These are phyloP conservation scores for Astrothelium subdiscretum DNA, from an alignment of 495 filamentous ascomycete genomes.

Conservation along the genomic window DNA sequence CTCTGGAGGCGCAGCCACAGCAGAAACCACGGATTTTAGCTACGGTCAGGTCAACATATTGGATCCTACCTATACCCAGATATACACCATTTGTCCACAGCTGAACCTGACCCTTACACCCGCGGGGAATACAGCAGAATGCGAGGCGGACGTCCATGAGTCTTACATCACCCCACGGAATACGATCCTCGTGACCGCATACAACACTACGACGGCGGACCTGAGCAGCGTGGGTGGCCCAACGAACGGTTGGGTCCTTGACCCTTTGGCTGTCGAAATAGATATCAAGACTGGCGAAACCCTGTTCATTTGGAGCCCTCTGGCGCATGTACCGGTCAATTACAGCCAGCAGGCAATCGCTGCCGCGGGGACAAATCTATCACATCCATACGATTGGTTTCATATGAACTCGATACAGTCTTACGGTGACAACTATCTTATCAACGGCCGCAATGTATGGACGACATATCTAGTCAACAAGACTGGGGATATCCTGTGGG, in stretches of 20 bases:
- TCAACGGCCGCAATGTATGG: slow-evolving; percentile 29
- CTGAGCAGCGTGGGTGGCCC: slow-evolving; percentile 8
- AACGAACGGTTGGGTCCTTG: slow-evolving; percentile 9
- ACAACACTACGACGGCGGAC: slow-evolving; percentile 12
- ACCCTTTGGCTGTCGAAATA: slow-evolving; percentile 13
- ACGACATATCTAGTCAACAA: slow-evolving; percentile 25
- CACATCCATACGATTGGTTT: slow-evolving; percentile 34
- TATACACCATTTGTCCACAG: slow-evolving; percentile 1
- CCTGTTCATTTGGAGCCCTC: slow-evolving; percentile 12
- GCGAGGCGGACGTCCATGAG: slow-evolving; percentile 15
- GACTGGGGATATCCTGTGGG: slow-evolving; percentile 33
- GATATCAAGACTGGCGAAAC: slow-evolving; percentile 12
- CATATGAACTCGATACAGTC: slow-evolving; percentile 38
- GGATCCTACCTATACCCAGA: slow-evolving; percentile 7
- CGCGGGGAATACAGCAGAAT: neutral
- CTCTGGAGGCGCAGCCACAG: neutral
- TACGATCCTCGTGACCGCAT: slow-evolving; percentile 12
- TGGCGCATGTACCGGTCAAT: slow-evolving; percentile 7
- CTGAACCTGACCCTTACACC: slow-evolving; percentile 4
- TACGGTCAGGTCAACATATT: slow-evolving; percentile 11
- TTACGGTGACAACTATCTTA: slow-evolving; percentile 29
- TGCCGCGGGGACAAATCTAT: neutral
- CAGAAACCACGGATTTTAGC: neutral
- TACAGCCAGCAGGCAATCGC: slow-evolving; percentile 1
- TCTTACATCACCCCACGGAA: slow-evolving; percentile 5